These are phyloP conservation scores for Flaveria floridana DNA, from an alignment of 140 eudicot genomes.

Conservation along the genomic window DNA sequence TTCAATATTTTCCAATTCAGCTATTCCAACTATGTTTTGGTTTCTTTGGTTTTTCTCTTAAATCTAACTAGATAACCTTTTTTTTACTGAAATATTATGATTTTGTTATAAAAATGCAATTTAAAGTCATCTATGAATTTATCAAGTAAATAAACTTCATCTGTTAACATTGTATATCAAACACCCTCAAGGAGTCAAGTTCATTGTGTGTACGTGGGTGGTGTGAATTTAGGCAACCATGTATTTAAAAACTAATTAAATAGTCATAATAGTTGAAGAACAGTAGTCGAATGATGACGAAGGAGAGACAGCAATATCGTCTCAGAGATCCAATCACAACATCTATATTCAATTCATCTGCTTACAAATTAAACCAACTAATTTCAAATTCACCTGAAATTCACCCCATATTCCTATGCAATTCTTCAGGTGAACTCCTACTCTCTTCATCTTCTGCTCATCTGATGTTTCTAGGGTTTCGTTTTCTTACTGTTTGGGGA, in stretches of 20 bases:
- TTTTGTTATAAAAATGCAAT: too few relatives aligned
- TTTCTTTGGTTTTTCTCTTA: too few relatives aligned
- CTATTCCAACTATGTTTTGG: too few relatives aligned
- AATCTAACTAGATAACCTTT: too few relatives aligned
- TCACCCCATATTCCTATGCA: background rate
- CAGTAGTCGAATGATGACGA: constrained; percentile 34
- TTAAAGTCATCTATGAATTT: too few relatives aligned
- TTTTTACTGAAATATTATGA: too few relatives aligned
- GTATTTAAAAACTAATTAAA: background rate
- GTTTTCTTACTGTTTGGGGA: constrained; percentile 15
- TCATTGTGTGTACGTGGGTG: too few relatives aligned
- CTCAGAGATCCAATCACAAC: constrained; percentile 31
- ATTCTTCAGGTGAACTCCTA: constrained; percentile 30
- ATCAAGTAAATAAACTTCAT: too few relatives aligned
- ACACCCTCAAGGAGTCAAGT: too few relatives aligned
- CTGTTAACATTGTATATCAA: too few relatives aligned
- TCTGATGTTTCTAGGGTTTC: constrained; percentile 37
- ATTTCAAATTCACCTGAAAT: constrained; percentile 18
- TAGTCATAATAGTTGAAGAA: constrained; percentile 27
- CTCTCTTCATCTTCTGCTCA: background rate
- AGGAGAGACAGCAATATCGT: constrained; percentile 13
- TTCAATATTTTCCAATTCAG: too few relatives aligned
- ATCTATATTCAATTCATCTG: constrained; percentile 15
- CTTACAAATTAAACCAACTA: background rate
- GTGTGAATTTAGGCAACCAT: background rate